Percentiles rank a stretch among this genome's conserved stretches.
Conservation (phyloP, 2,329 filamentous ascomycete species). For the Colletotrichum simmondsii region DNA sequence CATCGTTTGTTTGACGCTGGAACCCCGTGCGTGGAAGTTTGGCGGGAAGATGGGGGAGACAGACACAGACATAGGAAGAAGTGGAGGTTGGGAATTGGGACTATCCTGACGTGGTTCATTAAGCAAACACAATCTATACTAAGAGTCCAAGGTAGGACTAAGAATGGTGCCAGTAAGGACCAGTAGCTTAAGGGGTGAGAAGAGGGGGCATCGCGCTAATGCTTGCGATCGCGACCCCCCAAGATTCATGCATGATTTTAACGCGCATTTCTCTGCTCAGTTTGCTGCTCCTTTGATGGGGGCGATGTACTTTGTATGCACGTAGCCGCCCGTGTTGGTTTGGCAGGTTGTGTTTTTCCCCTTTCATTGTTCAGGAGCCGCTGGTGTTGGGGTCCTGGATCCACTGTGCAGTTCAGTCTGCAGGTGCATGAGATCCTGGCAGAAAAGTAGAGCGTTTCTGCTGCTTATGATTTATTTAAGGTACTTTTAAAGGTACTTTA, state of each 20-base stretch:
- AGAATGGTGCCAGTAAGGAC: too few relatives aligned
- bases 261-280: background rate
- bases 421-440: background rate
- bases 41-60: background rate
- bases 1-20: constrained; percentile 17
- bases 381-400: background rate
- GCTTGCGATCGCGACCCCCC: background rate
- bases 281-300: too few relatives aligned
- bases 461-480: too few relatives aligned
- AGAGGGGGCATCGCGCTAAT: background rate
- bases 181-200: background rate
- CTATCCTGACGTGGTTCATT: too few relatives aligned
- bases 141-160: too few relatives aligned
- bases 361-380: background rate
- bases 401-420: too few relatives aligned
- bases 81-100: too few relatives aligned
- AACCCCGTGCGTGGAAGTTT: background rate
- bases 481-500: background rate
- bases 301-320: background rate
- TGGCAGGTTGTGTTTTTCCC: background rate
- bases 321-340: background rate
- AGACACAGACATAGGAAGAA: too few relatives aligned
- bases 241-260: background rate
- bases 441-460: background rate
- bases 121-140: too few relatives aligned